A percentile compares a stretch with the other conserved stretches of the same genome.
Evolutionary conservation across 495 filamentous ascomycete species (phyloP).

Genomic region (Podospora bellae-mahoneyi): DNA sequence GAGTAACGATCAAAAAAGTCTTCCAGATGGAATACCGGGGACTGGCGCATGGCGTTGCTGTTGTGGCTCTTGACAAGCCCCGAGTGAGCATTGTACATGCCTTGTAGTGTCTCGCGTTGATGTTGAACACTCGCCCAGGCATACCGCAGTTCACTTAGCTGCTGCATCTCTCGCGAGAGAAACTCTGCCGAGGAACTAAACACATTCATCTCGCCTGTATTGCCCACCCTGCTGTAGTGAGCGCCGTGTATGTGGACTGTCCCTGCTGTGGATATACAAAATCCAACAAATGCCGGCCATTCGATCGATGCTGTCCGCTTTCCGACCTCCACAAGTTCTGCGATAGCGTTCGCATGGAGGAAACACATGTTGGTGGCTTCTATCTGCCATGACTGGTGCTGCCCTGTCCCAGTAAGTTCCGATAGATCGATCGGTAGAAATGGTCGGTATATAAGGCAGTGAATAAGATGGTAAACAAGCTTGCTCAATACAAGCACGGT

Average conservation of each 20-base stretch:
- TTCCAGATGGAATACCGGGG: slow-evolving; percentile 76
- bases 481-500: slow-evolving; percentile 77
- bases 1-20: slow-evolving; percentile 81
- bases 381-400: slow-evolving; percentile 89
- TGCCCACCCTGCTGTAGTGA: slow-evolving; percentile 64
- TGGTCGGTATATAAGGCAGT: slow-evolving; percentile 79
- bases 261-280: slow-evolving; percentile 76
- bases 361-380: slow-evolving; percentile 84
- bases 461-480: slow-evolving; percentile 77
- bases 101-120: slow-evolving; percentile 72
- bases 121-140: slow-evolving; percentile 75
- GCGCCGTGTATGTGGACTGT: slow-evolving; percentile 83
- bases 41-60: slow-evolving; percentile 57
- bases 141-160: slow-evolving; percentile 67
- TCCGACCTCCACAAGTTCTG: slow-evolving; percentile 75
- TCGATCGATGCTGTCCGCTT: slow-evolving; percentile 63
- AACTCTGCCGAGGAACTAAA: slow-evolving; percentile 61
- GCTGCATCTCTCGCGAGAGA: slow-evolving; percentile 71
- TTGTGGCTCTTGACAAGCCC: slow-evolving; percentile 70
- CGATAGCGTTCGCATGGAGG: slow-evolving; percentile 80
- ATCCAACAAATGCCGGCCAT: slow-evolving; percentile 79
- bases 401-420: slow-evolving; percentile 70
- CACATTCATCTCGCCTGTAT: slow-evolving; percentile 55
- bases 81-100: slow-evolving; percentile 66
- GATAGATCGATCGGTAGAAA: slow-evolving; percentile 80